Percentiles rank a stretch among this genome's conserved stretches.
Conservation (phyloP, 441 rosid species). For the Populus hybrid region DNA sequence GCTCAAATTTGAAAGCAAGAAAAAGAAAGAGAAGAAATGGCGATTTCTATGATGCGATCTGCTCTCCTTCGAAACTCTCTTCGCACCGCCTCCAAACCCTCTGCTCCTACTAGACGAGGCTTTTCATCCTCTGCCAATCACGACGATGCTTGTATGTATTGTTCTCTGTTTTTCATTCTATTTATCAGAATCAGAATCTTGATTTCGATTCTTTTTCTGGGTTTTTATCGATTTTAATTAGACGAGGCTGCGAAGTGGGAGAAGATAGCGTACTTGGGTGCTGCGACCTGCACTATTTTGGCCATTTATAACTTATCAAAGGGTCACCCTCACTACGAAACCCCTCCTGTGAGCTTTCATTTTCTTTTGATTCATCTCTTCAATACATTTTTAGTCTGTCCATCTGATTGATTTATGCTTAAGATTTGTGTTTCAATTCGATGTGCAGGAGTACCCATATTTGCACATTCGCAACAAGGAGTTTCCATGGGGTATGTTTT, state of each 20-base stretch:
- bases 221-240: constrained; percentile 16
- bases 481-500: constrained; percentile 90
- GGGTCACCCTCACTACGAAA: constrained; percentile 80
- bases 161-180: background rate
- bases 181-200: background rate
- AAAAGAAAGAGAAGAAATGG: constrained; percentile 32
- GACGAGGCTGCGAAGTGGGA: constrained; percentile 89
- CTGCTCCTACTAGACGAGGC: constrained; percentile 56
- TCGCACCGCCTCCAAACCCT: constrained; percentile 47
- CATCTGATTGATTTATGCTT: constrained; percentile 6
- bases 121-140: constrained; percentile 73
- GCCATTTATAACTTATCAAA: constrained; percentile 54
- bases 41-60: constrained; percentile 71
- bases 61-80: constrained; percentile 56
- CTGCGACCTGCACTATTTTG: constrained; percentile 55
- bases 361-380: background rate
- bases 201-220: background rate
- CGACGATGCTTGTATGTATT: constrained; percentile 65
- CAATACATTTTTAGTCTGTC: background rate
- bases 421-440: constrained; percentile 4
- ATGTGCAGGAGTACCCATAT: constrained; percentile 64
- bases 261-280: constrained; percentile 79
- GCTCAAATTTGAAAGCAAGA: background rate
- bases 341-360: constrained; percentile 63
- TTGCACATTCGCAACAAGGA: constrained; percentile 94